Conservation (phyloP, 177 flowering plant species). For the Vitis hybrid region DNA sequence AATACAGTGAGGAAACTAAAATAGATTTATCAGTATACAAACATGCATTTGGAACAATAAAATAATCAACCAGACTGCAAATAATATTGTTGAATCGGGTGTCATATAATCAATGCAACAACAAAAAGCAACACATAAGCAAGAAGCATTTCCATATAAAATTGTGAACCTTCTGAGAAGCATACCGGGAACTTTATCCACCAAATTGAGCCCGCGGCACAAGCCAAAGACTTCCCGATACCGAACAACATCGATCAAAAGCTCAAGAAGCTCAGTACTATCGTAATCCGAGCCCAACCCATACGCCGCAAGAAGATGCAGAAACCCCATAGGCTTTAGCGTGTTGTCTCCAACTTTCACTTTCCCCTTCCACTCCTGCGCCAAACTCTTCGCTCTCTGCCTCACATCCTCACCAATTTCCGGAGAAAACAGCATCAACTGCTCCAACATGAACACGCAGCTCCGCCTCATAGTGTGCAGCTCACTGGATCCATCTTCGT, state of each 20-base stretch:
- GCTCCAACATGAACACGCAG: slow-evolving; percentile 52
- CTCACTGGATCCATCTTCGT: slow-evolving; percentile 19
- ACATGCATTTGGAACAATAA: too few relatives aligned
- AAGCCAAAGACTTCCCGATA: slow-evolving; percentile 34
- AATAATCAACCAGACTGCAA: too few relatives aligned
- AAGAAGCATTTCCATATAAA: not conserved
- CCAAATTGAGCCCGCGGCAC: slow-evolving; percentile 39
- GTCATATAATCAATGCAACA: too few relatives aligned
- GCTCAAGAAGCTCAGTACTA: slow-evolving; percentile 40
- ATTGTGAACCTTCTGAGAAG: not conserved
- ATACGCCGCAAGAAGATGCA: slow-evolving; percentile 51
- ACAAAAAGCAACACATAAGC: not conserved
- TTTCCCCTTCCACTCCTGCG: slow-evolving; percentile 52
- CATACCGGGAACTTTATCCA: slow-evolving; percentile 48
- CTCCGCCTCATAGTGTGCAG: slow-evolving; percentile 27
- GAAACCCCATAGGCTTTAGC: slow-evolving; percentile 40
- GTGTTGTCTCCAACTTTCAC: slow-evolving; percentile 22
- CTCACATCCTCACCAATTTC: slow-evolving; percentile 18
- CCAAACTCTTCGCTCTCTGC: slow-evolving; percentile 49
- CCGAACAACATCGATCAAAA: slow-evolving; percentile 27
- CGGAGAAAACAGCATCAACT: slow-evolving; percentile 20
- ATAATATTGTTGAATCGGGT: too few relatives aligned
- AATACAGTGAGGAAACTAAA: too few relatives aligned
- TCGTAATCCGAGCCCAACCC: slow-evolving; percentile 37
- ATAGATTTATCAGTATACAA: too few relatives aligned